These are phyloP conservation scores for Paracoccidioides brasiliensis DNA, from an alignment of 2,329 filamentous ascomycete species.

Conservation along the genomic window DNA sequence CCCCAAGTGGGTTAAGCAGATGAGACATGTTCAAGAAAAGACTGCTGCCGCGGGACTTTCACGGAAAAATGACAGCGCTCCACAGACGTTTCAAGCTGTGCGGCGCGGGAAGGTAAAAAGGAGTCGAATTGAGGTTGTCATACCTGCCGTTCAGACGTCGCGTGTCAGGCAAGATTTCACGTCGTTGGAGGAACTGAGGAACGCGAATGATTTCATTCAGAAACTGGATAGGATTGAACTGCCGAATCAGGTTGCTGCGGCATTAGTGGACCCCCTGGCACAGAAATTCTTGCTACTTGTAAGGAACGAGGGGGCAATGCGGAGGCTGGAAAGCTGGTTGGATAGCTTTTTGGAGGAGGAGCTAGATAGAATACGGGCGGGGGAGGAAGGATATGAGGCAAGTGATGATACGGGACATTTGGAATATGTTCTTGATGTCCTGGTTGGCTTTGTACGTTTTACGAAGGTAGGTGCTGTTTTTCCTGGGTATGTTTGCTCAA, in stretches of 20 bases:
- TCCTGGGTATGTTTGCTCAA: not conserved
- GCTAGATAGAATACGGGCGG: slow-evolving; percentile 26
- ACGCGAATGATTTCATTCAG: slow-evolving; percentile 53
- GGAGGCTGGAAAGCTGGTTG: slow-evolving; percentile 27
- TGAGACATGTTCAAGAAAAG: slow-evolving; percentile 54
- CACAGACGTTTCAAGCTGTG: slow-evolving; percentile 51
- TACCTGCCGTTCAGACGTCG: slow-evolving; percentile 62
- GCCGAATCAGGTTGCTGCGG: slow-evolving; percentile 68
- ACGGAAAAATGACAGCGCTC: slow-evolving; percentile 15
- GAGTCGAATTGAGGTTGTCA: slow-evolving; percentile 37
- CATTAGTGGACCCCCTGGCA: slow-evolving; percentile 60
- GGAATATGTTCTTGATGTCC: slow-evolving; percentile 22
- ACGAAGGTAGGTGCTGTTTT: slow-evolving; percentile 22
- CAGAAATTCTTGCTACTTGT: slow-evolving; percentile 62
- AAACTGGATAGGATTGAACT: slow-evolving; percentile 67
- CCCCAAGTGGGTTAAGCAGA: slow-evolving; percentile 55
- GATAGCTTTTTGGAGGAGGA: slow-evolving; percentile 27
- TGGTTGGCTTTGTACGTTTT: slow-evolving; percentile 24
- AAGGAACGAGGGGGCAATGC: slow-evolving; percentile 40
- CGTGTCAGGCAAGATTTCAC: slow-evolving; percentile 49
- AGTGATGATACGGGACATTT: slow-evolving; percentile 28
- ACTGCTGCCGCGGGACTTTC: slow-evolving; percentile 17
- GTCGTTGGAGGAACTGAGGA: slow-evolving; percentile 64
- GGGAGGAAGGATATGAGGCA: slow-evolving; percentile 21
- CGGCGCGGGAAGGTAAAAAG: slow-evolving; percentile 39